Evolutionary conservation across 345 rosid species (phyloP).

Genomic region (Theobroma cacao): DNA sequence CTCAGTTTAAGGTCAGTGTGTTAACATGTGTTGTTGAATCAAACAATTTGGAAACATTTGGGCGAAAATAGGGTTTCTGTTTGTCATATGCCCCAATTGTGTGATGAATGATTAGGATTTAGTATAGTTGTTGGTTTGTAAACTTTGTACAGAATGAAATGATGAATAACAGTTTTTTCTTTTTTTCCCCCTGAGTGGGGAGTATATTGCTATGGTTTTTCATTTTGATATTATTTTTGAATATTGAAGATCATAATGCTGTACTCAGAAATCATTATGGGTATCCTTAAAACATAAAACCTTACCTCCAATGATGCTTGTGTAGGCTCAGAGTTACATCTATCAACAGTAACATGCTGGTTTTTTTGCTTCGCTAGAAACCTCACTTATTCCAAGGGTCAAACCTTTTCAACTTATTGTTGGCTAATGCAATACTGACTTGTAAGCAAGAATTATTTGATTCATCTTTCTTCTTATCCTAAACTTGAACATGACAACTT

Average conservation of each 20-base stretch:
- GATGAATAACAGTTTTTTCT: conserved; percentile 5
- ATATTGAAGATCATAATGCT: background rate
- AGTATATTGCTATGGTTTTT: background rate
- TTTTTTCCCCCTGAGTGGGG: background rate
- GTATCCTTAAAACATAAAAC: background rate
- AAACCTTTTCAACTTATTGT: background rate
- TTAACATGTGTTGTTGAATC: conserved; percentile 20
- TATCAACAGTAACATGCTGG: background rate
- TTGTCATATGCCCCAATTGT: conserved; percentile 6
- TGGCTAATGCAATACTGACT: background rate
- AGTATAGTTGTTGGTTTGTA: background rate
- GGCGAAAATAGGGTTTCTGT: conserved; percentile 18
- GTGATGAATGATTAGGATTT: background rate
- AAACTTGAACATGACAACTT: background rate
- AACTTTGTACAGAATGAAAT: conserved; percentile 7
- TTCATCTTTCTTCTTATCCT: background rate
- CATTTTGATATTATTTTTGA: background rate
- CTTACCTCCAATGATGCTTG: background rate
- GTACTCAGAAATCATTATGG: background rate
- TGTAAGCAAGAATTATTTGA: background rate
- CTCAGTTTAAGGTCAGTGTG: conserved; percentile 99
- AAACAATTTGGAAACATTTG: background rate
- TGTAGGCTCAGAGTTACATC: background rate
- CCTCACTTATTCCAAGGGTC: background rate
- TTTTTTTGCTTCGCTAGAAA: background rate